Conservation (phyloP, 805 yeast genomes). For the Alloascoidea hylecoeti region DNA sequence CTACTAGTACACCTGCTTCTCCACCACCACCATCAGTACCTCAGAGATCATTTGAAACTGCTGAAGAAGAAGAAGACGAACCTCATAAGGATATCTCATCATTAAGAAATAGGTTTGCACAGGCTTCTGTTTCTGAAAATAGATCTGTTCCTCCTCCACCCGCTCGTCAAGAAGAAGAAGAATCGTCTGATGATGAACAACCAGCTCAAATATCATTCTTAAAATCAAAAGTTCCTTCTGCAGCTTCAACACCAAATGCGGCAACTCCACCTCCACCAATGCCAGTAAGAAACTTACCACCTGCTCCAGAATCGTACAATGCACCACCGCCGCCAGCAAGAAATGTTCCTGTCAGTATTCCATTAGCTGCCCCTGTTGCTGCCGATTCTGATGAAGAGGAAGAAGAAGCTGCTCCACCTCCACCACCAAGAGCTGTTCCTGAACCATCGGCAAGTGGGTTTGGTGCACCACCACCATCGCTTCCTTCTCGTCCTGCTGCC, state of each 20-base stretch:
- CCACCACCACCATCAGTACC: constrained; percentile 10
- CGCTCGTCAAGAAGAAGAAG: constrained; percentile 10
- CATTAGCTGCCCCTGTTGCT: constrained; percentile 1
- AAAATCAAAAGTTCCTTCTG: constrained; percentile 7
- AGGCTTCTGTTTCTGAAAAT: constrained; percentile 8
- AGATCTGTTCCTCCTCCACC: constrained; percentile 4
- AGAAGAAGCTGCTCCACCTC: constrained; percentile 4
- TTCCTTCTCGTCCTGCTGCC: no score
- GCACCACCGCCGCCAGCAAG: constrained; percentile 4
- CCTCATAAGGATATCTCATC: constrained; percentile 6
- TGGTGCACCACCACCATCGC: no score
- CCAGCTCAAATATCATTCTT: constrained; percentile 11
- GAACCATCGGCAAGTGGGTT: neutral
- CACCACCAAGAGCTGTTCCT: constrained; percentile 4
- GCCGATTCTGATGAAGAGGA: neutral
- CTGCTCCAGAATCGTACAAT: constrained; percentile 1
- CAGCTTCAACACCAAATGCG: constrained; percentile 8
- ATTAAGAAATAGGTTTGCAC: constrained; percentile 9
- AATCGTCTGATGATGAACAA: constrained; percentile 6
- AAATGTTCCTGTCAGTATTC: neutral
- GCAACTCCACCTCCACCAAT: constrained; percentile 11
- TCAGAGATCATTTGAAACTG: constrained; percentile 15
- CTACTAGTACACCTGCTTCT: constrained; percentile 11
- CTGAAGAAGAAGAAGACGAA: constrained; percentile 16
- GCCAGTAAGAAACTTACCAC: neutral